A percentile compares a stretch with the other conserved stretches of the same genome.
Conservation (phyloP, 1,284 basidiomycete species). For the Cystobasidium slooffiae region DNA sequence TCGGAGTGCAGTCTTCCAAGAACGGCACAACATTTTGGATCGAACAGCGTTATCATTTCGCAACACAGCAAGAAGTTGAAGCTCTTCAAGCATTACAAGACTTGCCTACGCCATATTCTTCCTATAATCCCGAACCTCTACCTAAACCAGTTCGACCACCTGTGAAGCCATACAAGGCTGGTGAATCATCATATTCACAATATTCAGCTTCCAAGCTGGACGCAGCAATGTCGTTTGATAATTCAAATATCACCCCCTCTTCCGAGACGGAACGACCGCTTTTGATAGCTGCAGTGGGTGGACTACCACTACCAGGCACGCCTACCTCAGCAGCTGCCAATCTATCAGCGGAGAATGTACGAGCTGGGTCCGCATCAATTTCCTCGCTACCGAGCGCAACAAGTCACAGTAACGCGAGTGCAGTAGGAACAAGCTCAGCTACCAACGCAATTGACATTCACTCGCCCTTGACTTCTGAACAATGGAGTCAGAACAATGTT, state of each 20-base stretch:
- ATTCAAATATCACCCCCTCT: slow-evolving; percentile 2
- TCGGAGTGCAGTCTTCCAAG: slow-evolving; percentile 64
- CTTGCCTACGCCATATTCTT: slow-evolving; percentile 21
- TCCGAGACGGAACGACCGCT: slow-evolving; percentile 28
- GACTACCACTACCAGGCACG: slow-evolving; percentile 2
- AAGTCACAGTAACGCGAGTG: slow-evolving; percentile 3
- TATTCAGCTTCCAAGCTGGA: slow-evolving; percentile 33
- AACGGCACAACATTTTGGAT: slow-evolving; percentile 71
- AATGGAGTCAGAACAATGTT: slow-evolving; percentile 28
- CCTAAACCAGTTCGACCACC: slow-evolving; percentile 32
- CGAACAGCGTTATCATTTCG: slow-evolving; percentile 58
- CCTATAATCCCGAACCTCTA: slow-evolving; percentile 12
- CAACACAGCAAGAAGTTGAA: slow-evolving; percentile 26
- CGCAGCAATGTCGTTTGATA: not conserved
- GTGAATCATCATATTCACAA: slow-evolving; percentile 37
- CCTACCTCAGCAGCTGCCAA: not conserved
- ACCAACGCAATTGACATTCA: slow-evolving; percentile 29
- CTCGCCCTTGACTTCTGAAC: slow-evolving; percentile 26
- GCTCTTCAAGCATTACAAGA: slow-evolving; percentile 18
- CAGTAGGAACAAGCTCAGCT: slow-evolving; percentile 15
- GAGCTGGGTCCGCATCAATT: not conserved
- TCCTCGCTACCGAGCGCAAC: slow-evolving; percentile 10
- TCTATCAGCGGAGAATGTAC: slow-evolving; percentile 2
- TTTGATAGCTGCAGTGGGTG: not conserved
- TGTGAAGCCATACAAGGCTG: slow-evolving; percentile 41